Conservation (phyloP, 352 stramenopile genomes). For the Phytopythium aichiense region DNA sequence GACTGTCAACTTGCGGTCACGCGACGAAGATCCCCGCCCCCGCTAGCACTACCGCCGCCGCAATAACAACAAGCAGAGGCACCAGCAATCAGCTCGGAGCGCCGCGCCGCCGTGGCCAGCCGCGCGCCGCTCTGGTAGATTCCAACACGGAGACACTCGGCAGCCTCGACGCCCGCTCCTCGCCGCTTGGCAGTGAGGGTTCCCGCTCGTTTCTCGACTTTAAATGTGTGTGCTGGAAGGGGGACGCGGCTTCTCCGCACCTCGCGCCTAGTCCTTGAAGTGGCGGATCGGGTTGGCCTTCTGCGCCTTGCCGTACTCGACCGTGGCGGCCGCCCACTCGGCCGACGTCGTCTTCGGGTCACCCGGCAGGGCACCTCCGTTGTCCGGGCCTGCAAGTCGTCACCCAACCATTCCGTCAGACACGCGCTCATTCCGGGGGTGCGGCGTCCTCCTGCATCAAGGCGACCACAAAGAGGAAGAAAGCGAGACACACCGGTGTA, state of each 20-base stretch:
- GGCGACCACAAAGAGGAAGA: too few relatives aligned
- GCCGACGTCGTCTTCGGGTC: slow-evolving; percentile 65
- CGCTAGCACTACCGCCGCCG: neutral
- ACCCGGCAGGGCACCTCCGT: slow-evolving; percentile 43
- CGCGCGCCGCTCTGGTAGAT: neutral
- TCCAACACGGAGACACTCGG: neutral
- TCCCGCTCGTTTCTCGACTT: slow-evolving; percentile 20
- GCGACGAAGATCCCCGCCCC: neutral
- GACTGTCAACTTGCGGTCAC: neutral
- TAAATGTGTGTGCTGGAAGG: slow-evolving; percentile 15
- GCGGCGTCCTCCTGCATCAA: neutral
- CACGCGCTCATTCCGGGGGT: neutral
- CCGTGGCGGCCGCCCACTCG: slow-evolving; percentile 71
- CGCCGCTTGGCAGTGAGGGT: neutral
- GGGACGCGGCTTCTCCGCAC: slow-evolving; percentile 10
- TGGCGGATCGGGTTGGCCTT: slow-evolving; percentile 83
- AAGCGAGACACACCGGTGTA: slow-evolving; percentile 49
- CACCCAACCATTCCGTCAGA: neutral
- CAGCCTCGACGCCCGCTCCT: neutral
- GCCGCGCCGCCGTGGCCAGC: neutral
- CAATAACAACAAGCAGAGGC: neutral
- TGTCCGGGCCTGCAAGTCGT: slow-evolving; percentile 44
- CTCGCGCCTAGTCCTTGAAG: slow-evolving; percentile 68
- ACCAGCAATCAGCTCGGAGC: neutral
- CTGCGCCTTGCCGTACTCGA: slow-evolving; percentile 75